Base-by-base conservation (phyloP, 225 moss, liverwort and hornwort species). In the Polytrichum formosum region DNA sequence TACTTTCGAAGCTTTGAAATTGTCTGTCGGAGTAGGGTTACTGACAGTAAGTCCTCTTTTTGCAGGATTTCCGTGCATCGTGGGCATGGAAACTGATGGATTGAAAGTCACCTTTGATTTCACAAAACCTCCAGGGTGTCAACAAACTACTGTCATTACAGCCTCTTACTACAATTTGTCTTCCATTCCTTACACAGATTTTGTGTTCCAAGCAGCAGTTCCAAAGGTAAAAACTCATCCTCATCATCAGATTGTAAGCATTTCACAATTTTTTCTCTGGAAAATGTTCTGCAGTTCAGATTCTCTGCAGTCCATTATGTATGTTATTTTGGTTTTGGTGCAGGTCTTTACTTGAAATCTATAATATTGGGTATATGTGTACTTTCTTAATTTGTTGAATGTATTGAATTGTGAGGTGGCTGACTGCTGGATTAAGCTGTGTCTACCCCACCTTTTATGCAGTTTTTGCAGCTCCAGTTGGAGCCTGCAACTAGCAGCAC, bases 171-270 rank as follows among this genome's bases (percentile, higher is more conserved):
- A 77, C 62, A 96, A 96, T 65, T 69, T 87, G 74, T 90, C 93
- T 72, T 83, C 85, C 25, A 86, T 26, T 78, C 81, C 80, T 58
- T 96, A 91, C 83, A 86, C 82, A 62, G 93, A 96, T 79, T 96
- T 93, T 56, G 83, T 96, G 35, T 93, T 93, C 53, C 96, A 96
- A 83, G 91, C 93, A 66, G 93, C 96, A 81, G 96, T 96, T 72
- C 96, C 93, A 21, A 96, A 96, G 93, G 96, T 33, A 31, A 33
- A 33, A 6, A 30, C 5, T 29, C 29, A 29, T 29, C 30, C 30
- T 30, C 6, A 6, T 83, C 13, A 64, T 64, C 65, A 10, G 16
- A 63, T 28, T 23, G 67, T 29, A 26, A 66, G 21, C 21, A 33
- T 33, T 33, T 31, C 31, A 6, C 1, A 31, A 7, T 31, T 1